Evolutionary conservation across 768 basidiomycete genomes (phyloP), one percentile per base, ranked within the genome.

Genomic region (Botryobasidium botryosum): DNA sequence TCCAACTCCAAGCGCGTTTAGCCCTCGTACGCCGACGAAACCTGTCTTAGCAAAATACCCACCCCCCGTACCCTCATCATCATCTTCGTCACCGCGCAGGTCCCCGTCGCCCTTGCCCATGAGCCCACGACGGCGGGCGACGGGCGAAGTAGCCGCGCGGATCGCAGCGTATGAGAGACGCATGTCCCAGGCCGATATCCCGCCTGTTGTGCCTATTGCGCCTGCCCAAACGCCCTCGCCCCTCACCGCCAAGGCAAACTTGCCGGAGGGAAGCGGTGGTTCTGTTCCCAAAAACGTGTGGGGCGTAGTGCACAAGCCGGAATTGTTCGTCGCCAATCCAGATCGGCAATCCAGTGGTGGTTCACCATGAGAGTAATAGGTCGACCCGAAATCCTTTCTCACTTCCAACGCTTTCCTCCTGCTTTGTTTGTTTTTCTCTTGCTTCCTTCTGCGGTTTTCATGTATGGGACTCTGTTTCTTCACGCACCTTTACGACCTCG

Each of bases 311-410:
- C 72, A 74, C 20, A 68, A 70, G 48, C 61, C 71, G 17, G 72
- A 72, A 50, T 64, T 86, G 25, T 85, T 72, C 52, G 67, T 86
- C 42, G 78, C 79, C 20, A 85, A 86, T 59, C 81, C 83, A 15
- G 76, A 79, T 53, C 52, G 37, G 29, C 24, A 23, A 18, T 35
- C 23, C 15, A 28, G 35, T 21, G 39, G 42, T 18, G 27, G 23
- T 24, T 25, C 25, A n/a, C n/a, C n/a, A n/a, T n/a, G n/a, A n/a
- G n/a, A n/a, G n/a, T n/a, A n/a, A n/a, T n/a, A n/a, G n/a, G n/a
- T n/a, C n/a, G n/a, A n/a, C n/a, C n/a, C n/a, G n/a, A n/a, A n/a
- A n/a, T n/a, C n/a, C n/a, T n/a, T n/a, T n/a, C n/a, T n/a, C n/a
- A n/a, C n/a, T n/a, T n/a, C n/a, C n/a, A n/a, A n/a, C n/a, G n/a